A percentile compares a stretch with the other conserved stretches of the same genome.
Conservation (phyloP, 2,329 filamentous ascomycete species). For the Lojkania enalia region DNA sequence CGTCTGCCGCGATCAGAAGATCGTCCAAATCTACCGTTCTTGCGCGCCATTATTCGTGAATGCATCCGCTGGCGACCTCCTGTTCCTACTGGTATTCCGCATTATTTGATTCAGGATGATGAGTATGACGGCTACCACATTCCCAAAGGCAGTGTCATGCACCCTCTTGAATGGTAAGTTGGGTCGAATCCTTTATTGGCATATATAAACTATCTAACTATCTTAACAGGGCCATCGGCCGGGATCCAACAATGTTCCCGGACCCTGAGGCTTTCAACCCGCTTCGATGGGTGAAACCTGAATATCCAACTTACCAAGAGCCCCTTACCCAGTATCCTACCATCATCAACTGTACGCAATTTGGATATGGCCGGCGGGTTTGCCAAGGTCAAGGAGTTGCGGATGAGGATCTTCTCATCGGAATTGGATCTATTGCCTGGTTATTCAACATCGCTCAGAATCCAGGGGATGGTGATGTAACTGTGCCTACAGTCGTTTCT, state of each 20-base stretch:
- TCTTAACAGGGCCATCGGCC: conserved; percentile 53
- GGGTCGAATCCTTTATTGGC: neutral
- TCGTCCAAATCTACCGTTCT: conserved; percentile 44
- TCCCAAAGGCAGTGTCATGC: conserved; percentile 56
- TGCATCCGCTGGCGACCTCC: conserved; percentile 51
- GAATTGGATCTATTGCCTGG: conserved; percentile 52
- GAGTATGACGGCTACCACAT: conserved; percentile 61
- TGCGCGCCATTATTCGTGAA: conserved; percentile 46
- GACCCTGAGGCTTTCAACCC: conserved; percentile 70
- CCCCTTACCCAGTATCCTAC: conserved; percentile 57
- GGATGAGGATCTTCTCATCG: conserved; percentile 48
- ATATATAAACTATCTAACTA: conserved; percentile 14
- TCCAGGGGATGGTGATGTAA: conserved; percentile 16
- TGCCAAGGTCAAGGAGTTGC: conserved; percentile 50
- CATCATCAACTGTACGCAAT: conserved; percentile 57
- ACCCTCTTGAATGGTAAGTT: conserved; percentile 49
- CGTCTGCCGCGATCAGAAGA: conserved; percentile 43
- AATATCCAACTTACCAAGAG: conserved; percentile 57
- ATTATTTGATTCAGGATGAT: conserved; percentile 59
- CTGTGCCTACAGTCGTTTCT: conserved; percentile 5
- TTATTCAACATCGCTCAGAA: conserved; percentile 46
- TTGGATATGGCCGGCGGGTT: conserved; percentile 58
- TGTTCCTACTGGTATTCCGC: conserved; percentile 55
- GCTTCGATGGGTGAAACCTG: conserved; percentile 62
- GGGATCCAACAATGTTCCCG: conserved; percentile 56